Evolutionary conservation across 805 yeast genomes (phyloP).

Genomic region (Pichia eremophila): DNA sequence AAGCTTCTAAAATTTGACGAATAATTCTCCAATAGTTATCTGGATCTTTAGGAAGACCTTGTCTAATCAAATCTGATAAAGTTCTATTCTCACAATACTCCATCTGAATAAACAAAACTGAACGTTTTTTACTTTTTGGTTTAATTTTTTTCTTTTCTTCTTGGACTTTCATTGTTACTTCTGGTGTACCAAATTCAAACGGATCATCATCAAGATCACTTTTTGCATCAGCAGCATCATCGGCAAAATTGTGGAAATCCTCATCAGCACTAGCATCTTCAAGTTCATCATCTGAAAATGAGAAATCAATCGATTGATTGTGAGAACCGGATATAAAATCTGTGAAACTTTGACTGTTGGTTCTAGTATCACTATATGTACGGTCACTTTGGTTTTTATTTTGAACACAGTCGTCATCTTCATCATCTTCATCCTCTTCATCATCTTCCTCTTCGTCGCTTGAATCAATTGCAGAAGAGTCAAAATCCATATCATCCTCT

Average conservation of each 20-base stretch:
- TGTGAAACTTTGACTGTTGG: conserved; percentile 32
- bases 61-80: conserved; percentile 68
- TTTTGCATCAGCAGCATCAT: conserved; percentile 14
- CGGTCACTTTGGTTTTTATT: conserved; percentile 1
- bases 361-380: conserved; percentile 19
- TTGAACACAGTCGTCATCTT: not conserved
- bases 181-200: conserved; percentile 23
- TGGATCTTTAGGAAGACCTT: conserved; percentile 58
- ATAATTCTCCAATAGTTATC: conserved; percentile 86
- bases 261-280: conserved; percentile 11
- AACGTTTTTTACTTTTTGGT: conserved; percentile 28
- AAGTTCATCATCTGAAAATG: conserved; percentile 31
- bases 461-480: conserved; percentile 21
- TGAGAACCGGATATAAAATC: conserved; percentile 65
- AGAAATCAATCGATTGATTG: conserved; percentile 48
- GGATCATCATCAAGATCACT: conserved; percentile 19
- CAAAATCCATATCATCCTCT: conserved; percentile 48
- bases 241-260: conserved; percentile 13
- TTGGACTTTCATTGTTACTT: conserved; percentile 4
- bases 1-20: conserved; percentile 81
- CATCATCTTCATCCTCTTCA: conserved; percentile 17
- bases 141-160: conserved; percentile 11
- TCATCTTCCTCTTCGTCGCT: conserved; percentile 19
- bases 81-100: conserved; percentile 97
- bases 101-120: conserved; percentile 92